Percentiles rank a stretch among this genome's conserved stretches.
Conservation (phyloP, 805 yeast species). For the Debaryomyces maramus region DNA sequence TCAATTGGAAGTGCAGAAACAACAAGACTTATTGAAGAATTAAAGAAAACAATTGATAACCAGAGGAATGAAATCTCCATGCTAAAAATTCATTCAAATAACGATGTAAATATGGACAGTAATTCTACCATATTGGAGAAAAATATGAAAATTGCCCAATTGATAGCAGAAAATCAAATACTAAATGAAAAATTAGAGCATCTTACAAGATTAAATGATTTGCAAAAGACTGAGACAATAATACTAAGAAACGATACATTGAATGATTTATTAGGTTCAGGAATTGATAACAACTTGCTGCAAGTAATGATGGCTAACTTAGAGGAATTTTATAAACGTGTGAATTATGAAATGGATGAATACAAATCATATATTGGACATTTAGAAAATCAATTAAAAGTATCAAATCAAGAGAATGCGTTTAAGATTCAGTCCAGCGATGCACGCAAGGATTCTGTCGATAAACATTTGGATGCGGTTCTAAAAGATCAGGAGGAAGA, state of each 20-base stretch:
- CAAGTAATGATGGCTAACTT: constrained; percentile 46
- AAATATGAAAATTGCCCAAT: constrained; percentile 16
- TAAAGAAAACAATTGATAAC: constrained; percentile 59
- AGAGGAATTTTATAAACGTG: constrained; percentile 49
- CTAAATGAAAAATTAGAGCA: constrained; percentile 70
- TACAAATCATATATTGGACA: constrained; percentile 58
- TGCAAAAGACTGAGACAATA: constrained; percentile 55
- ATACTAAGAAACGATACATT: constrained; percentile 59
- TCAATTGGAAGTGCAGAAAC: constrained; percentile 43
- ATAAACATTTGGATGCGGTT: constrained; percentile 27
- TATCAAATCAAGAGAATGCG: constrained; percentile 8
- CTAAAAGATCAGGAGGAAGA: constrained; percentile 67
- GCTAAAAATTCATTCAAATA: constrained; percentile 21
- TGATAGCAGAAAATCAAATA: constrained; percentile 64
- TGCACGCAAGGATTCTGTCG: background rate
- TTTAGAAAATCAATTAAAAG: constrained; percentile 55
- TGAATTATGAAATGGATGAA: constrained; percentile 56
- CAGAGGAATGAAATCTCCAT: constrained; percentile 54
- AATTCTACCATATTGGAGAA: constrained; percentile 8
- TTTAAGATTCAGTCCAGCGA: background rate
- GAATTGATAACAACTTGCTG: constrained; percentile 32
- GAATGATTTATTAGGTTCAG: constrained; percentile 55
- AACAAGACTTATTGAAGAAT: constrained; percentile 47
- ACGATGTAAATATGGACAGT: background rate
- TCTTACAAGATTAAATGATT: constrained; percentile 60